phyloP scores from a whole-genome alignment of 306 rosid species.

The Lathyrus oleraceus region DNA sequence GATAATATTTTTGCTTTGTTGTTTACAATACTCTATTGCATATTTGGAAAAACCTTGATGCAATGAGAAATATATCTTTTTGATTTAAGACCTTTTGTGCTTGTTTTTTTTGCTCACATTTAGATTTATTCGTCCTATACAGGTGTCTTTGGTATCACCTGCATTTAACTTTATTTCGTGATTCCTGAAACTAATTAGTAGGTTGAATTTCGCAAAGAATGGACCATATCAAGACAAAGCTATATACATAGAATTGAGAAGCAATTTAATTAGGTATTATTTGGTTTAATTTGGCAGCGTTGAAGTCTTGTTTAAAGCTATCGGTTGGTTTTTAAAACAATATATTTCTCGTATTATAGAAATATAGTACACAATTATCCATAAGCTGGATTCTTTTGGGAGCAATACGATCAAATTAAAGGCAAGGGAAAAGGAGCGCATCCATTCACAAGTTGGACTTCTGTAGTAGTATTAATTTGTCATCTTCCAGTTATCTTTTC shows the following conservation, averaged over 20 bases:
- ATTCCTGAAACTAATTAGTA: constrained; percentile 26
- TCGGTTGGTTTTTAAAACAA: not conserved
- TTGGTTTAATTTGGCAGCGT: constrained; percentile 1
- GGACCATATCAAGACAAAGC: constrained; percentile 73
- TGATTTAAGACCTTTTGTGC: no score
- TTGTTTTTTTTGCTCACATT: no score
- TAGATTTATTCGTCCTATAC: no score
- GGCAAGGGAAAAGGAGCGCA: constrained; percentile 89
- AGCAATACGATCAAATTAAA: constrained; percentile 76
- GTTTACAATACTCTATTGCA: no score
- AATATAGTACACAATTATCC: constrained; percentile 63
- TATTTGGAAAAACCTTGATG: no score
- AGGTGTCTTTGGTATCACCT: no score
- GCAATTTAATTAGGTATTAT: constrained; percentile 74
- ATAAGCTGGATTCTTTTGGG: constrained; percentile 79
- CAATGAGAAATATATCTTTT: no score
- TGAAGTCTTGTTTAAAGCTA: not conserved
- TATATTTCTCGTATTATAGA: constrained; percentile 29
- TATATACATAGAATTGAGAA: constrained; percentile 67
- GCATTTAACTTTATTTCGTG: not conserved
- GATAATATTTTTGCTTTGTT: no score
- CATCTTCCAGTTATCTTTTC: no score
- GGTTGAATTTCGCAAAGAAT: constrained; percentile 49
- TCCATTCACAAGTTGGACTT: constrained; percentile 90
- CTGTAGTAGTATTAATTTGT: constrained; percentile 72